Evolutionary conservation across 805 yeast genomes (phyloP).

Genomic region (Candida montana): DNA sequence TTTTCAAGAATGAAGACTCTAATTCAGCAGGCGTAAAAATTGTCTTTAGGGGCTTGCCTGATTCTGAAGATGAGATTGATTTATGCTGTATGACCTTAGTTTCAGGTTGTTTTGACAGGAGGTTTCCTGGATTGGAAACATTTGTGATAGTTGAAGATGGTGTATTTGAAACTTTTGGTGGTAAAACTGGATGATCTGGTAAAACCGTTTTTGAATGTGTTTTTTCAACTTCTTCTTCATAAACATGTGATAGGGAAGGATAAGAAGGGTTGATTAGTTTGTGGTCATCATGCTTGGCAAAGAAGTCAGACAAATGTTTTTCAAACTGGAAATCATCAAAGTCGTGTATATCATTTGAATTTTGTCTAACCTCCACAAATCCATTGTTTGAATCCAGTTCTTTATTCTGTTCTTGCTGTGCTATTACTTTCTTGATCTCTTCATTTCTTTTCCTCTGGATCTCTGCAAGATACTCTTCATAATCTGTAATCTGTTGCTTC

Average conservation of each 20-base stretch:
- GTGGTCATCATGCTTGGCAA: slow-evolving; percentile 5
- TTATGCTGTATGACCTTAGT: slow-evolving; percentile 26
- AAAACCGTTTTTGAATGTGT: slow-evolving; percentile 4
- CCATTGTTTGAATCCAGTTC: neutral
- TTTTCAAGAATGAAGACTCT: slow-evolving; percentile 36
- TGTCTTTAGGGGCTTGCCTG: slow-evolving; percentile 49
- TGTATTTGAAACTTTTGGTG: slow-evolving; percentile 9
- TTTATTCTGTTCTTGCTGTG: neutral
- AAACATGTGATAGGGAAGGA: slow-evolving; percentile 14
- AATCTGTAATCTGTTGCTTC: slow-evolving; percentile 27
- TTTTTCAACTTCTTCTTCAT: slow-evolving; percentile 1
- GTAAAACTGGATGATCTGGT: slow-evolving; percentile 10
- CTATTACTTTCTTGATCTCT: slow-evolving; percentile 1
- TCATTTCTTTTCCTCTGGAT: slow-evolving; percentile 23
- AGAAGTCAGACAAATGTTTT: slow-evolving; percentile 12
- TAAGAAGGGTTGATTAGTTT: slow-evolving; percentile 12
- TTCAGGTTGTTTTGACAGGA: too few relatives aligned
- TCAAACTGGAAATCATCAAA: slow-evolving; percentile 19
- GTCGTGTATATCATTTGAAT: slow-evolving; percentile 9
- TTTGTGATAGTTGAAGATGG: slow-evolving; percentile 1
- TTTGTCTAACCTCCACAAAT: slow-evolving; percentile 1
- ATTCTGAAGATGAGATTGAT: slow-evolving; percentile 43
- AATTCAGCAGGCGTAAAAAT: slow-evolving; percentile 45
- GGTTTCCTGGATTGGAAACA: neutral
- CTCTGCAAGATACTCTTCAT: slow-evolving; percentile 18